A percentile compares a stretch with the other conserved stretches of the same genome.
These are phyloP conservation scores for Cercospora janseana DNA, from an alignment of 2,329 filamentous ascomycete genomes.

Conservation along the genomic window DNA sequence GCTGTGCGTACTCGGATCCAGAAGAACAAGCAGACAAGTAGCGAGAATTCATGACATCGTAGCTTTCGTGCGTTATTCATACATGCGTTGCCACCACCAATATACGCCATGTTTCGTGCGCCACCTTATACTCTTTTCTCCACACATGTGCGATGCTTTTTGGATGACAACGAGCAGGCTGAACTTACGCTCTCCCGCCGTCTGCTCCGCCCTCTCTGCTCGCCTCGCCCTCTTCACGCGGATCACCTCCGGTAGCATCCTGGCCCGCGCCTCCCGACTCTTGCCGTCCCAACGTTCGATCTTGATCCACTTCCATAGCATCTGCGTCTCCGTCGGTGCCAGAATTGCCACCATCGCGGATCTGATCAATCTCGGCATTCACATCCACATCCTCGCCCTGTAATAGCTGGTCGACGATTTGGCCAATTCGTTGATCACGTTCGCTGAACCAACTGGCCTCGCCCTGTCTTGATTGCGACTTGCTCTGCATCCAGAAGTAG, in stretches of 20 bases:
- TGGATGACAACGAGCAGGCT: background rate
- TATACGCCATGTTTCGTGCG: conserved; percentile 3
- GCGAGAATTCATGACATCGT: conserved; percentile 19
- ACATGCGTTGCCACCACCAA: conserved; percentile 4
- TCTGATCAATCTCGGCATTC: conserved; percentile 61
- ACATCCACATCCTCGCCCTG: conserved; percentile 89
- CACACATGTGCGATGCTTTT: background rate
- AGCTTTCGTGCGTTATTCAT: conserved; percentile 21
- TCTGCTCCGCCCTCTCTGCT: conserved; percentile 91
- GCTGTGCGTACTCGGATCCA: conserved; percentile 4
- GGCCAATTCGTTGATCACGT: conserved; percentile 80
- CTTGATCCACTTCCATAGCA: conserved; percentile 64
- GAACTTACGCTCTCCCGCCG: conserved; percentile 98
- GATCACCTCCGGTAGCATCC: conserved; percentile 84
- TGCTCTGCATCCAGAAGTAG: conserved; percentile 95
- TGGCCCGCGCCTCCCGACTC: conserved; percentile 78
- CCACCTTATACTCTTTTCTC: too few relatives aligned
- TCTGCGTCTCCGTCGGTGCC: conserved; percentile 52
- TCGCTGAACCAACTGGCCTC: conserved; percentile 78
- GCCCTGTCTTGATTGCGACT: conserved; percentile 69
- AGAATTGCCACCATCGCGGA: conserved; percentile 62
- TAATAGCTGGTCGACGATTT: conserved; percentile 79
- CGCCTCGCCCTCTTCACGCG: conserved; percentile 83
- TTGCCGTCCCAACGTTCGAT: conserved; percentile 65
- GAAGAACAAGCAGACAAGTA: conserved; percentile 12